Percentiles rank a stretch among this genome's conserved stretches.
phyloP scores from a whole-genome alignment of 2,329 filamentous ascomycete species.

The Graphilbum ipis-grandicollis region DNA sequence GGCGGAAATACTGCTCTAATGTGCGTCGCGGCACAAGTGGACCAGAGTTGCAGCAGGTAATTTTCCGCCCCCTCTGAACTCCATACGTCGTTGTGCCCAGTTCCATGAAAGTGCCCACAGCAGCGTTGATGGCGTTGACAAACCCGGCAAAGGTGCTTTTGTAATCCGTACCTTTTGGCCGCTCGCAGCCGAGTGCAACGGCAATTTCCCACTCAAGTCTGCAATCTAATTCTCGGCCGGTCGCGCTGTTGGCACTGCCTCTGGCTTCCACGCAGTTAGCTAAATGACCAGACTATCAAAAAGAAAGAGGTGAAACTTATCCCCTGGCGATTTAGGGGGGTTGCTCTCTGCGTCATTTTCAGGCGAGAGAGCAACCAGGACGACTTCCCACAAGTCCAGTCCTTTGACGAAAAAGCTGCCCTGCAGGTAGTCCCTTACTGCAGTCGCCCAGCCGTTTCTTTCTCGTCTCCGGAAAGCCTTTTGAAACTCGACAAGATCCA shows the following conservation, averaged over 20 bases:
- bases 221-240: neutral
- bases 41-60: neutral
- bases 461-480: too few relatives aligned
- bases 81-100: too few relatives aligned
- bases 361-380: constrained; percentile 32
- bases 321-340: constrained; percentile 25
- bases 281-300: neutral
- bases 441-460: neutral
- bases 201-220: neutral
- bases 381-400: constrained; percentile 20
- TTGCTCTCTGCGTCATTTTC: constrained; percentile 29
- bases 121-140: too few relatives aligned
- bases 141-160: too few relatives aligned
- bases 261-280: too few relatives aligned
- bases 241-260: too few relatives aligned
- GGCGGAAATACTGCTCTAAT: too few relatives aligned
- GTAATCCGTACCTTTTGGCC: neutral
- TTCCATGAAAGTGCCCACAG: too few relatives aligned
- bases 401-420: constrained; percentile 14
- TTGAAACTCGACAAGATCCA: constrained; percentile 17
- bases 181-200: neutral
- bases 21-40: constrained; percentile 1
- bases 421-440: neutral
- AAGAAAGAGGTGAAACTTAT: constrained; percentile 24
- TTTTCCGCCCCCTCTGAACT: too few relatives aligned